phyloP scores from a whole-genome alignment of 2,329 filamentous ascomycete species.

The Aspergillus nomiae region DNA sequence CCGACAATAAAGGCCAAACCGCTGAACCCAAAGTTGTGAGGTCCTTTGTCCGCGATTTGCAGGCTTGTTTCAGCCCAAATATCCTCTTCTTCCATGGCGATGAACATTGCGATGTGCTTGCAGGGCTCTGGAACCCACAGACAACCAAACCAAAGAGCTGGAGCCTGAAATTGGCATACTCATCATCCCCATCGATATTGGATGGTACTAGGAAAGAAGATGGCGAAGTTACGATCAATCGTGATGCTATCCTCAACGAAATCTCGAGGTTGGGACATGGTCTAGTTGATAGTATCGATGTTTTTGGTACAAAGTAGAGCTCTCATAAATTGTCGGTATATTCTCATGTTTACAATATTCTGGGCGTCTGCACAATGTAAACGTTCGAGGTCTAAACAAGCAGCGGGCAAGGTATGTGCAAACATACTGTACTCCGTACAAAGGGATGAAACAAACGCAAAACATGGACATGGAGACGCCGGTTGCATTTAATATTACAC shows the following conservation, averaged over 20 bases:
- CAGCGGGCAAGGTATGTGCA: neutral
- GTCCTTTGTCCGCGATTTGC: constrained; percentile 68
- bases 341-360: constrained; percentile 15
- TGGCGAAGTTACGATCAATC: constrained; percentile 39
- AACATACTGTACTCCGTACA: neutral
- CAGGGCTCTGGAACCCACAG: constrained; percentile 66
- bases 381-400: constrained; percentile 13
- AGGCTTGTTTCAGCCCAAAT: constrained; percentile 65
- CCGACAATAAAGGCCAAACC: constrained; percentile 43
- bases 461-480: constrained; percentile 2
- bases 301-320: constrained; percentile 30
- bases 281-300: constrained; percentile 69
- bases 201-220: constrained; percentile 13
- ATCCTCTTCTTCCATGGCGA: constrained; percentile 79
- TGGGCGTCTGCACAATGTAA: constrained; percentile 37
- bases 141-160: constrained; percentile 32
- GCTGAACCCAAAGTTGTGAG: constrained; percentile 63
- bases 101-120: constrained; percentile 58
- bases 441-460: neutral
- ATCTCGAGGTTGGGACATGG: constrained; percentile 57
- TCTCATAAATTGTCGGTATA: constrained; percentile 18
- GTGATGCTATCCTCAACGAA: constrained; percentile 44
- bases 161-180: constrained; percentile 41
- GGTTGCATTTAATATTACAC: constrained; percentile 20
- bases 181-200: constrained; percentile 30